Evolutionary conservation across 495 filamentous ascomycete genomes (phyloP), one percentile per base, ranked within the genome.

Genomic region (Niebla homalea): DNA sequence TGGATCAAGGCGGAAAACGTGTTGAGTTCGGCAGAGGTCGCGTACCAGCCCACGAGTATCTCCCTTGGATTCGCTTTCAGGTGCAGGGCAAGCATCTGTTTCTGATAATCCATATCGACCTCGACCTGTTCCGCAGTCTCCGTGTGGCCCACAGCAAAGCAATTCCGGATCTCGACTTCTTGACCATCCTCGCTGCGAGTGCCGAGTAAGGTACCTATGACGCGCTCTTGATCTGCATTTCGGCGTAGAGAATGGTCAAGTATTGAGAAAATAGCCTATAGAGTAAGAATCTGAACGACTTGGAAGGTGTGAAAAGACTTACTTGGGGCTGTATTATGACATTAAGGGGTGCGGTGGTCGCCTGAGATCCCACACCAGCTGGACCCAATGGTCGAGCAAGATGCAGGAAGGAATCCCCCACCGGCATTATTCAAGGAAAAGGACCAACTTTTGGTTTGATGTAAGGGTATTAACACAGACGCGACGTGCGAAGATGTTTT

Each of bases 91-190:
- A 96, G 79, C 92, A 98, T 97, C 65, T 89, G 86, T 77, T 97
- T 97, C 69, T 98, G 92, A 65, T 97, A 98, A 68, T 97, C 92
- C 78, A 98, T 94, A 67, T 98, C 92, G 52, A 98, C 93, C 64
- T 98, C 92, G 59, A 98, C 92, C 67, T 98, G 92, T 68, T 98
- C 92, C 64, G 89, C 82, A 60, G 87, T 94, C 73, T 98, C 92
- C 51, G 89, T 96, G 73, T 98, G 92, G 50, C 89, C 87, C 57
- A 98, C 92, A 49, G 93, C 93, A 65, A 97, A 98, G 69, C 85
- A 88, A 67, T 87, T 89, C 57, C 85, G 79, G 61, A 98, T 89
- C 71, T 89, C 86, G 60, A 92, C 87, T 69, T 96, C 90, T 67
- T 81, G 85, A 65, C 89, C 90, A 75, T 98, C 92, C 69, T 98